These are phyloP conservation scores for Colletotrichum spaethianum DNA, from an alignment of 2,329 filamentous ascomycete genomes.

Conservation along the genomic window DNA sequence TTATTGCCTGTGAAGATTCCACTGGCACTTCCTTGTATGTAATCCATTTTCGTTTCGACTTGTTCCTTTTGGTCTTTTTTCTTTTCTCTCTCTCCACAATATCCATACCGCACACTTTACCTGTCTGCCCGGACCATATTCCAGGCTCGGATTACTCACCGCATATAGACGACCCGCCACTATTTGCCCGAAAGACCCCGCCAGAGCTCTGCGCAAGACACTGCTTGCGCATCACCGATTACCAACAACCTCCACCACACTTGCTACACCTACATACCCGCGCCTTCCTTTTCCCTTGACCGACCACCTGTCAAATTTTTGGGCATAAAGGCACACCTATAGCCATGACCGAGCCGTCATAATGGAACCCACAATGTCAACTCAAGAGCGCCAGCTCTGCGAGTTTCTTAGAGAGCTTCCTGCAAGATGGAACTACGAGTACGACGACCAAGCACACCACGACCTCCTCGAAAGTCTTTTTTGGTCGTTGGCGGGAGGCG, in stretches of 20 bases:
- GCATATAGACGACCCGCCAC: constrained; percentile 32
- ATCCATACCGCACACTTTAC: neutral
- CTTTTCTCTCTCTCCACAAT: neutral
- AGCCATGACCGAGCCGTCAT: constrained; percentile 39
- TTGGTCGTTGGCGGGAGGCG: constrained; percentile 84
- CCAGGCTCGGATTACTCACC: constrained; percentile 34
- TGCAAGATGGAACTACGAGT: constrained; percentile 80
- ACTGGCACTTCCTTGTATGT: neutral
- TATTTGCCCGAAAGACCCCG: constrained; percentile 30
- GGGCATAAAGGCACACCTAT: neutral
- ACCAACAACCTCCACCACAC: constrained; percentile 12
- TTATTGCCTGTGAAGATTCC: neutral
- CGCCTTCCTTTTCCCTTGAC: neutral
- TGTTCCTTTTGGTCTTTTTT: neutral
- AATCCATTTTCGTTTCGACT: neutral
- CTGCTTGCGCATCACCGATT: constrained; percentile 6
- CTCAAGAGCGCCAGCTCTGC: constrained; percentile 86
- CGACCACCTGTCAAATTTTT: neutral
- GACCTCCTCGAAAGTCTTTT: constrained; percentile 87
- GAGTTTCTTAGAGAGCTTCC: constrained; percentile 86
- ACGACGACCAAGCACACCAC: constrained; percentile 77
- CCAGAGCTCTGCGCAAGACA: constrained; percentile 31
- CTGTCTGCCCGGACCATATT: neutral
- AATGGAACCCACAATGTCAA: constrained; percentile 71
- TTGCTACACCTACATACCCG: neutral